phyloP scores from a whole-genome alignment of 257 asterid species.

The Gentiana dahurica region DNA sequence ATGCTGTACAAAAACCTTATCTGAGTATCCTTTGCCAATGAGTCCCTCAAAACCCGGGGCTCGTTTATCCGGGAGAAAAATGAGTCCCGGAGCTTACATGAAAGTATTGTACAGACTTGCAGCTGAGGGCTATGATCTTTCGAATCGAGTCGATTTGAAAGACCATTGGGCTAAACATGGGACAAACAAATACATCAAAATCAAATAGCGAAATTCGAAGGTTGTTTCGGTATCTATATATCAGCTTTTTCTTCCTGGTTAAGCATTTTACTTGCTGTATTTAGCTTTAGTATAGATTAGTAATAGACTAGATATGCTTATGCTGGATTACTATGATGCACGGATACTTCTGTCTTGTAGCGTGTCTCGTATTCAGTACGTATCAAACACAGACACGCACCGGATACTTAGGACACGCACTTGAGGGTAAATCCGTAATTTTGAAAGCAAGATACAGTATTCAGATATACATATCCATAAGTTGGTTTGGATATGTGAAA shows the following conservation, averaged over 20 bases:
- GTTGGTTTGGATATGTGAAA: too few species aligned
- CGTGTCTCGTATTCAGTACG: too few species aligned
- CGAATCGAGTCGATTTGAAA: constrained; percentile 26
- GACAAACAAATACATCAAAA: constrained; percentile 24
- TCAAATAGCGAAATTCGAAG: constrained; percentile 11
- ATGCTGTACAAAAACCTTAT: constrained; percentile 25
- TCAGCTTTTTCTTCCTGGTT: constrained; percentile 1
- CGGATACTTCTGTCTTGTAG: too few species aligned
- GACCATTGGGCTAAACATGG: constrained; percentile 31
- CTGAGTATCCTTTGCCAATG: constrained; percentile 32
- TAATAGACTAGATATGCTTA: too few species aligned
- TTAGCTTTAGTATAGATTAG: too few species aligned
- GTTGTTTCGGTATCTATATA: not conserved
- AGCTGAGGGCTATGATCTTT: constrained; percentile 28
- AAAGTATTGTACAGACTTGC: constrained; percentile 28
- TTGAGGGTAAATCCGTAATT: too few species aligned
- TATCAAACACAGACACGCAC: too few species aligned
- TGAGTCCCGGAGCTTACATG: constrained; percentile 24
- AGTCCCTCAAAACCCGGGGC: constrained; percentile 23
- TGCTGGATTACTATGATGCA: too few species aligned
- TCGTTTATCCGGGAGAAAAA: constrained; percentile 27
- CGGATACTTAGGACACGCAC: too few species aligned
- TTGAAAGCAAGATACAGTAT: too few species aligned
- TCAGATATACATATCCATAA: too few species aligned
- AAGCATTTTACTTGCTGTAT: not conserved